These are phyloP conservation scores for Pecoramyces ruminantium DNA, from an alignment of 192 early-diverging fungal species.

Conservation along the genomic window DNA sequence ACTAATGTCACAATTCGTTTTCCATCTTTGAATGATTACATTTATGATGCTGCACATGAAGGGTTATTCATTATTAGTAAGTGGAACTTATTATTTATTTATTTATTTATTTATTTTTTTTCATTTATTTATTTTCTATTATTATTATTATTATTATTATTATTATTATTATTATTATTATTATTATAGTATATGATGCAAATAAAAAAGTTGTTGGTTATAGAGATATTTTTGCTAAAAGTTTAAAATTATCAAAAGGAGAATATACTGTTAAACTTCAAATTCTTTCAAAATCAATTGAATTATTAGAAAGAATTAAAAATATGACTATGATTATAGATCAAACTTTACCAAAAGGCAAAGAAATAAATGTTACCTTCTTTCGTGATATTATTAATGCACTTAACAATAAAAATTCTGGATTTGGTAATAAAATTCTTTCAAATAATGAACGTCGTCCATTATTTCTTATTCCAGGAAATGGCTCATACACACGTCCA, in stretches of 20 bases:
- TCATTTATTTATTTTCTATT: too few species aligned
- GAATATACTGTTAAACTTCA: slow-evolving; percentile 73
- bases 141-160: too few species aligned
- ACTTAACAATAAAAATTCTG: slow-evolving; percentile 29
- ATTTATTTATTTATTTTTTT: not conserved
- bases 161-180: too few species aligned
- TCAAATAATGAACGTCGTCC: not conserved
- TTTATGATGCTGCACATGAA: slow-evolving; percentile 67
- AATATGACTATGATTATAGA: slow-evolving; percentile 43
- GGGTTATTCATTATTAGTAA: slow-evolving; percentile 36
- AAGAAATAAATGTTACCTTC: slow-evolving; percentile 7
- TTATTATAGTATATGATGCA: slow-evolving; percentile 48
- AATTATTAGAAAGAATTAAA: slow-evolving; percentile 59
- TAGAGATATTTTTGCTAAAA: slow-evolving; percentile 56
- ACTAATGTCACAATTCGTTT: slow-evolving; percentile 35
- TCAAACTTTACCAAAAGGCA: slow-evolving; percentile 25
- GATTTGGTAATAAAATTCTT: slow-evolving; percentile 1
- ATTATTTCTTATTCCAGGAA: not conserved
- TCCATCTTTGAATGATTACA: slow-evolving; percentile 34
- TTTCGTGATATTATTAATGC: slow-evolving; percentile 28
- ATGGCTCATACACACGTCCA: not conserved
- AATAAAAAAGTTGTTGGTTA: slow-evolving; percentile 55
- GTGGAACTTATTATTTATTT: slow-evolving; percentile 2
- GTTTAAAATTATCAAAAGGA: slow-evolving; percentile 51
- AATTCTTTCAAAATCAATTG: slow-evolving; percentile 45